Base-by-base conservation (phyloP, 805 yeast species). In the Lachancea fermentati region DNA sequence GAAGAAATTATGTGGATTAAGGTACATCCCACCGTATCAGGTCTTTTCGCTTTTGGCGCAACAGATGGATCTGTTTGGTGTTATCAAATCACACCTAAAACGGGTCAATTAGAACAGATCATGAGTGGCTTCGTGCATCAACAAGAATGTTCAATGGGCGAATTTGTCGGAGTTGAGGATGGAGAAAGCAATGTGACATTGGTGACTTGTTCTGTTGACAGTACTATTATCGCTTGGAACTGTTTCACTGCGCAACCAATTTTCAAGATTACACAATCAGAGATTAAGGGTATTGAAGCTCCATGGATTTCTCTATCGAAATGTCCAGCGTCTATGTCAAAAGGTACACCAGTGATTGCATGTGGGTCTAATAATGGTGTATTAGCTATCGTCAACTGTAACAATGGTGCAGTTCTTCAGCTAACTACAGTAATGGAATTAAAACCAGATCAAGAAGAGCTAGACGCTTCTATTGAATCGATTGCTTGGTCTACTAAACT, bases 11-110 rank as follows among this genome's bases (percentile, higher is more conserved):
- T 80, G 33, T 88, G 95, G 94, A 70, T 91, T 38, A 63, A 72
- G 22, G 72, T 78, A 37, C 98, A 93, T 65, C 96, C 96, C 19
- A 68, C 69, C 15, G 81, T 80, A 56, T 74, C 80, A 17, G 51
- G 54, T 12, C 74, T 85, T 34, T 86, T 91, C 68, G 97, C 97
- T 11, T 86, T 85, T 57, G 97, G 97, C 46, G 91, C 87, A 16
- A 68, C 72, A 5, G 96, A 89, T 62, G 98, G 98, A 2, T 82
- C 95, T 0, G 94, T 89, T 3, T 91, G 96, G 95, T 86, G 82
- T 19, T 93, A 88, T 58, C 85, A 81, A 55, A 72, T 89, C 30
- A 79, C 75, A 69, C 46, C 49, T 8, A 30, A 42, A 11, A 62
- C 64, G 17, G 75, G 82, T 37, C 62, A 75, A 8, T 63, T 84